Base-by-base conservation (phyloP, 768 basidiomycete species). In the Tephrocybe sp. region DNA sequence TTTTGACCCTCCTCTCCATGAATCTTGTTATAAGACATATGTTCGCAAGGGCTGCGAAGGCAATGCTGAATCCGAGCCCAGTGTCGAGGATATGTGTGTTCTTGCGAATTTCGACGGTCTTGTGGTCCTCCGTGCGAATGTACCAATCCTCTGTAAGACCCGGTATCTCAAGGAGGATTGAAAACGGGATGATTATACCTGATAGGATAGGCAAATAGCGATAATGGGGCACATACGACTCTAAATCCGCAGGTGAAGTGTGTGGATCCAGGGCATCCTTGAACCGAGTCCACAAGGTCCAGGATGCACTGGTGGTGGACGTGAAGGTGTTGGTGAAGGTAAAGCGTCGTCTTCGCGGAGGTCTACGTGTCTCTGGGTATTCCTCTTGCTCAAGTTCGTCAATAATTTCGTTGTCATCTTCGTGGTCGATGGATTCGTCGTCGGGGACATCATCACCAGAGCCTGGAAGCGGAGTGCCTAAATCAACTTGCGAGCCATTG, bases 121-220 rank as follows among this genome's bases (percentile, higher is more conserved):
- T 34, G 50, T 77, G 67, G 16, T 69, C 62, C 25, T 72, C 67
- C 0, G 80, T 88, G 5, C 75, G 76, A 49, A 86, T 76, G 54
- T 84, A 89, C 89, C 87, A 89, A 44, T 78, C 75, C 51, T 83
- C 84, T 1, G 88, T 92, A 9, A 92, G 66, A 13, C 86, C 86
- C 1, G 91, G 91, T 24, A 93, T 88, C 58, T 87, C 86, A 25
- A 92, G 73, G n/a, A 93, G 73, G 41, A 92, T 87, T 15, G 85
- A 79, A 58, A 93, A 89, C 0, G 88, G 86, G 30, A 88, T 80
- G 52, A 83, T 63, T 31, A 86, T 72, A 16, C 84, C 86, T 11
- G 87, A 82, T 8, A 89, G 49, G 34, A 89, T 83, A 0, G 87
- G 87, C 4, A 81, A 67, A 44, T 70, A 69, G 15, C 89, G 82